phyloP scores from a whole-genome alignment of 2,329 filamentous ascomycete genomes.

The Pseudogymnoascus sp. region DNA sequence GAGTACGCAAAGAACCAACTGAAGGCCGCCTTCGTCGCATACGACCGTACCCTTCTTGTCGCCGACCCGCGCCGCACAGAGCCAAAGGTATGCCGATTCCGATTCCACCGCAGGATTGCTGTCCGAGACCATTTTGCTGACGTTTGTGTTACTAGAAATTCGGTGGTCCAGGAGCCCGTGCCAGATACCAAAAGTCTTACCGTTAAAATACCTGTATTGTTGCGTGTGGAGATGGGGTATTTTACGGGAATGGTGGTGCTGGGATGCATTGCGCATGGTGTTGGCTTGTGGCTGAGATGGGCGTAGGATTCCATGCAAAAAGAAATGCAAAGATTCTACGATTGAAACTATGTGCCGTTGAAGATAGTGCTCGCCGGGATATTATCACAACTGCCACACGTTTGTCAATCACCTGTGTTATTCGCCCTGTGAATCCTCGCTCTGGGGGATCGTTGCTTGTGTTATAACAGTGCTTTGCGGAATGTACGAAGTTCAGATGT shows the following conservation, averaged over 20 bases:
- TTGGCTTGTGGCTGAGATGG: slow-evolving; percentile 26
- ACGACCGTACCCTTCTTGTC: slow-evolving; percentile 94
- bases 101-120: slow-evolving; percentile 9
- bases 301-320: slow-evolving; percentile 29
- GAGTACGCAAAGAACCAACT: slow-evolving; percentile 99
- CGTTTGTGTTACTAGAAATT: slow-evolving; percentile 34
- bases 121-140: slow-evolving; percentile 16
- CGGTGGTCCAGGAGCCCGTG: slow-evolving; percentile 84
- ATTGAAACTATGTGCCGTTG: not conserved
- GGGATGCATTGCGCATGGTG: slow-evolving; percentile 31
- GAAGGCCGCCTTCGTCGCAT: slow-evolving; percentile 93
- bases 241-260: slow-evolving; percentile 21
- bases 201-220: slow-evolving; percentile 99
- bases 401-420: not conserved
- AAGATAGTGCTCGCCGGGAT: not conserved
- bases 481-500: not conserved
- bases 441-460: not conserved
- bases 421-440: not conserved
- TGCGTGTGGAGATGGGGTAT: slow-evolving; percentile 68
- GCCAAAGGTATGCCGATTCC: slow-evolving; percentile 69
- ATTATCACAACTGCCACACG: not conserved
- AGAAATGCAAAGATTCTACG: slow-evolving; percentile 27
- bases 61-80: slow-evolving; percentile 98
- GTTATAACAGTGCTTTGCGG: not conserved
- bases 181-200: slow-evolving; percentile 99